These are phyloP conservation scores for Aspergillus brasiliensis DNA, from an alignment of 2,329 filamentous ascomycete genomes.

Conservation along the genomic window DNA sequence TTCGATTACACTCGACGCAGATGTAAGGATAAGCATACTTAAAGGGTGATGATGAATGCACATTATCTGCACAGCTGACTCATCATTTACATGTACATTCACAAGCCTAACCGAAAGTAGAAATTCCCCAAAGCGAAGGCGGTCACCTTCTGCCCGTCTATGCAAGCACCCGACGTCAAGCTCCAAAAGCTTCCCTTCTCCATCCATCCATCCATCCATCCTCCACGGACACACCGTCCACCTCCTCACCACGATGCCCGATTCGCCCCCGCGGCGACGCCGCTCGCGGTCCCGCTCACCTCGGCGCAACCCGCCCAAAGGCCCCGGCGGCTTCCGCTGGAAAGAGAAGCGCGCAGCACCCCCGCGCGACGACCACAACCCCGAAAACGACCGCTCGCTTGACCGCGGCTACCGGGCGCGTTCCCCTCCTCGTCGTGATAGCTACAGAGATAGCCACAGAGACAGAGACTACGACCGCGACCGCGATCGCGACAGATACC, in stretches of 20 bases:
- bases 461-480: background rate
- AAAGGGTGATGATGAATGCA: background rate
- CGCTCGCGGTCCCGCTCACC: slow-evolving; percentile 18
- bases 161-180: background rate
- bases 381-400: slow-evolving; percentile 50
- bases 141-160: slow-evolving; percentile 1
- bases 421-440: slow-evolving; percentile 31
- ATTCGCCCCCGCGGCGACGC: slow-evolving; percentile 3
- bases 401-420: slow-evolving; percentile 55
- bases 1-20: too few relatives aligned
- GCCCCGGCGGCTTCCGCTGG: slow-evolving; percentile 49
- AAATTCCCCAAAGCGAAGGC: background rate
- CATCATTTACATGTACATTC: background rate
- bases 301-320: slow-evolving; percentile 39
- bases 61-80: background rate
- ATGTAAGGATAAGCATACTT: background rate
- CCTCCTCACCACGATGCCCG: background rate
- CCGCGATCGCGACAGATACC: background rate
- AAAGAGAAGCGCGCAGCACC: slow-evolving; percentile 51
- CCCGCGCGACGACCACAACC: slow-evolving; percentile 44
- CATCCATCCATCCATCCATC: background rate
- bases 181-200: background rate
- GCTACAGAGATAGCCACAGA: slow-evolving; percentile 53
- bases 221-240: background rate
- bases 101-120: background rate